Percentiles rank a stretch among this genome's conserved stretches.
Conservation (phyloP, 2,329 filamentous ascomycete genomes). For the Pseudonectria buxi region DNA sequence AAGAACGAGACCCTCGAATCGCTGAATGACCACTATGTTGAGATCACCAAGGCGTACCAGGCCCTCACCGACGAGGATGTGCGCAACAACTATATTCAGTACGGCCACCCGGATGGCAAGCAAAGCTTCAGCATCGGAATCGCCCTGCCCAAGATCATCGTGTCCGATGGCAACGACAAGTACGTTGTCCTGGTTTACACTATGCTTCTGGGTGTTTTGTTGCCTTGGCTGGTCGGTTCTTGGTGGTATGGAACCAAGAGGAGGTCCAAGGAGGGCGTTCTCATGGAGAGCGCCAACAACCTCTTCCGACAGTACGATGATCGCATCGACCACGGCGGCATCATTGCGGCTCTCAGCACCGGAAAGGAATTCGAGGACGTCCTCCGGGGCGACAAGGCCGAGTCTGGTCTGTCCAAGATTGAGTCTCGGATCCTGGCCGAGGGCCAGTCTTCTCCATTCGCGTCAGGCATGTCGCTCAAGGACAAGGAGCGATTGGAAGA, state of each 20-base stretch:
- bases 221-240: slow-evolving; percentile 88
- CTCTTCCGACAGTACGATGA: slow-evolving; percentile 92
- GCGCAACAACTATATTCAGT: slow-evolving; percentile 94
- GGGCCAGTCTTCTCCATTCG: slow-evolving; percentile 44
- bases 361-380: slow-evolving; percentile 79
- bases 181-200: slow-evolving; percentile 91
- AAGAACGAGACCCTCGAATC: slow-evolving; percentile 85
- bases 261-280: slow-evolving; percentile 85
- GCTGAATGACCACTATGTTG: slow-evolving; percentile 84
- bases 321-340: slow-evolving; percentile 69
- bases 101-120: slow-evolving; percentile 94
- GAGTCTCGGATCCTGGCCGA: slow-evolving; percentile 71
- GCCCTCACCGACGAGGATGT: slow-evolving; percentile 95
- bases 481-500: slow-evolving; percentile 73
- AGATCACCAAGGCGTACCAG: slow-evolving; percentile 97
- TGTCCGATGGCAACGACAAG: slow-evolving; percentile 91
- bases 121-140: slow-evolving; percentile 98
- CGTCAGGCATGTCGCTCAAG: slow-evolving; percentile 58
- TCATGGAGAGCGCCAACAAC: slow-evolving; percentile 89
- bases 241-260: slow-evolving; percentile 99
- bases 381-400: slow-evolving; percentile 70
- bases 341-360: slow-evolving; percentile 73
- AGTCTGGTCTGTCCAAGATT: slow-evolving; percentile 73
- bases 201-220: slow-evolving; percentile 74
- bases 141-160: slow-evolving; percentile 84